These are phyloP conservation scores for Lentinus polychrous DNA, from an alignment of 1,284 basidiomycete species.

Conservation along the genomic window DNA sequence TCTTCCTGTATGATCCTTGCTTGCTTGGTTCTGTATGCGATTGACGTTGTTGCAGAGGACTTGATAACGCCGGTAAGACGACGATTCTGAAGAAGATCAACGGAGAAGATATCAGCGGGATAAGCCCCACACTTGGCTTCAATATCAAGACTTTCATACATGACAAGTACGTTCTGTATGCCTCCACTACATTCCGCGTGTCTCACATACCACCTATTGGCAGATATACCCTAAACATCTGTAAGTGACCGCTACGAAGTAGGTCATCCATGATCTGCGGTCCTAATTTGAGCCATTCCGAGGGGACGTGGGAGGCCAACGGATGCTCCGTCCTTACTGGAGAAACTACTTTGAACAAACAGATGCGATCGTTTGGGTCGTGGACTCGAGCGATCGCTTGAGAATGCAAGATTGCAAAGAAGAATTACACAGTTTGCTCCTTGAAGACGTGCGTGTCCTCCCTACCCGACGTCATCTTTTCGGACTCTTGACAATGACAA, in stretches of 20 bases:
- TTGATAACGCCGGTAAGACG: conserved; percentile 99
- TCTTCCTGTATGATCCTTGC: conserved; percentile 73
- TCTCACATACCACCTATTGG: background rate
- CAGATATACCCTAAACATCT: conserved; percentile 91
- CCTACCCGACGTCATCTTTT: background rate
- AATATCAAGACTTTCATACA: conserved; percentile 97
- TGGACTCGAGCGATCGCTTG: conserved; percentile 89
- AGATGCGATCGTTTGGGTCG: conserved; percentile 98
- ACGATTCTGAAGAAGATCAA: conserved; percentile 95
- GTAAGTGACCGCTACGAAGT: no score
- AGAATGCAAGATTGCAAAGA: conserved; percentile 85
- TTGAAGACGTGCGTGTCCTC: conserved; percentile 77
- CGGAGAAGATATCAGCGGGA: conserved; percentile 79
- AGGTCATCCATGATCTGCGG: background rate
- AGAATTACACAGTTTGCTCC: conserved; percentile 81
- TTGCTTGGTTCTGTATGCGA: background rate
- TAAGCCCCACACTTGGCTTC: conserved; percentile 96
- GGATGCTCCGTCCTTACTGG: conserved; percentile 96
- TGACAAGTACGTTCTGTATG: conserved; percentile 58
- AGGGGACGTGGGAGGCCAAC: conserved; percentile 99
- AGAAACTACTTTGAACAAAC: conserved; percentile 99
- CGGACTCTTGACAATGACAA: conserved; percentile 1
- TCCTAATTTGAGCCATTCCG: conserved; percentile 10
- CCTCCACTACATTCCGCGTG: background rate
- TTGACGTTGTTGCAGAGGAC: conserved; percentile 53